Evolutionary conservation across 257 asterid species (phyloP), one percentile per base, ranked within the genome.

Genomic region (Linaria vulgaris): DNA sequence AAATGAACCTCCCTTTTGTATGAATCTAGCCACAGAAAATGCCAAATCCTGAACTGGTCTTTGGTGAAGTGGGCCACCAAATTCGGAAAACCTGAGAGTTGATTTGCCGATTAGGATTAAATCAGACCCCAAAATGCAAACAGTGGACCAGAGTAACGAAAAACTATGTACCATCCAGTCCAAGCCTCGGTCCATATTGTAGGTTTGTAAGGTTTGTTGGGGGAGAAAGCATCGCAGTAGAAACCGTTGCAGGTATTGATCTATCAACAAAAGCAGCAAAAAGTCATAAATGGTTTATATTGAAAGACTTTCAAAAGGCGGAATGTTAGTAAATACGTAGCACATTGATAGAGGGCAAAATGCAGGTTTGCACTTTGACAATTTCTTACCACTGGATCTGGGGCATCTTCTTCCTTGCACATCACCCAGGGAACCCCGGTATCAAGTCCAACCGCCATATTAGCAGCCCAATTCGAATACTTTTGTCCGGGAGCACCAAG

Each of bases 141-240:
- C 55, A 34, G 58, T 12, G 47, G 50, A 59, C 38, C 38, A 25
- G 61, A 63, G 22, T 63, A 9, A 12, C 0, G n/a, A n/a, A 43
- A 17, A 44, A 21, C 12, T 12, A 12, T 74, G 46, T 68, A 87
- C 97, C 97, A 92, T 56, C 99, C 94, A 66, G 81, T 92, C 99
- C 99, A 92, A 58, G 96, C 96, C 75, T 92, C 99, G 0, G 99
- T 92, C 99, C 99, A 92, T 20, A 92, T 87, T 5, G 88, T 71
- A 27, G 99, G 99, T 74, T 92, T 92, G 79, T 87, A 80, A 45
- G 90, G 85, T 74, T 69, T 79, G 80, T 92, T 92, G 27, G 99
- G 99, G 48, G 79, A 44, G 76, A 92, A 89, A 53, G 77, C 49
- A 78, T 89, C 94, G 69, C 97, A 85, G 45, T 89, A 89, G 88